Base-by-base conservation (phyloP, 768 basidiomycete species). In the Phaeotremella skinneri region DNA sequence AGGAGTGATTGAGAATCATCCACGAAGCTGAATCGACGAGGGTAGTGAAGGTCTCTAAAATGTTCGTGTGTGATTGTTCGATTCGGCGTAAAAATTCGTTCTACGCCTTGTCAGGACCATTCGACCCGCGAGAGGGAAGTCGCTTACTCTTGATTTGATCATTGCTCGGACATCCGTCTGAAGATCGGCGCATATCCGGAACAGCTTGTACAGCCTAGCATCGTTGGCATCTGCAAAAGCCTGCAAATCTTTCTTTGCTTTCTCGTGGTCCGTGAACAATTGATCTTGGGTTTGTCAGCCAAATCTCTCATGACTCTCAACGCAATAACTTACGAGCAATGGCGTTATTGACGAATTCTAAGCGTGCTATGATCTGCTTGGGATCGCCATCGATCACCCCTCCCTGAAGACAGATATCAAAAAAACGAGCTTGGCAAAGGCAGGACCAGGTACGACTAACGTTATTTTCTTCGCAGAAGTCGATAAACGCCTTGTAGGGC, bases 191-290 rank as follows among this genome's bases (percentile, higher is more conserved):
- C 89, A 87, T 0, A 83, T 87, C 74, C 85, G 87, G 39, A 92
- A 80, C 11, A 92, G 80, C 76, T 87, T 91, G 80, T 91, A 97
- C 6, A 93, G 79, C 37, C 91, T 82, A 23, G 82, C 81, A 72
- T 94, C 91, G 73, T 98, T 97, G 42, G 87, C 78, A 59, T 87
- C 88, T 0, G 93, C 92, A 65, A 98, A 99, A 0, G 82, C 75
- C 14, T 83, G 79, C 20, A 99, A 76, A 71, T 97, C 94, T 59
- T 89, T 89, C 1, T 79, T 76, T 0, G 85, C 88, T 69, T 89
- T 89, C 39, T 82, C 81, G 1, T 85, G 81, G 51, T 98, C 92
- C 4, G 83, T 80, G 63, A 85, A 87, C 17, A 49, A 42, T 30
- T 49, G 48, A 23, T 51, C 66, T 70, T 48, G 6, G 20, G 30